Conservation (phyloP, 352 stramenopile species). For the Thalassiosira exigua region DNA sequence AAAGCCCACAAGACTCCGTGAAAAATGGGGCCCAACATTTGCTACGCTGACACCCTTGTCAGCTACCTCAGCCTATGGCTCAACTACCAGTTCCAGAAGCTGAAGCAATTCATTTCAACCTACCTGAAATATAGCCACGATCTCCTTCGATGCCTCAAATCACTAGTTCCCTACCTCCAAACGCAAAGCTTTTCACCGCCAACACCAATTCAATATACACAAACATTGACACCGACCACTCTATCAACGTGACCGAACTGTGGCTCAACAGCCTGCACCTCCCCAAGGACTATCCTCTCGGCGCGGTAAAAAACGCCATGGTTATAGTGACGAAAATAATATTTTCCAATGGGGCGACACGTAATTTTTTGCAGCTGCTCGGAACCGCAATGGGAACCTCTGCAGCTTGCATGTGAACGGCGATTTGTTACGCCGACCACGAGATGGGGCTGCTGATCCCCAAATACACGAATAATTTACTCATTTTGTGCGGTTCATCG, state of each 20-base stretch:
- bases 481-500: slow-evolving; percentile 37
- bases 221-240: too few relatives aligned
- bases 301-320: slow-evolving; percentile 36
- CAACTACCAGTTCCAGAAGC: too few relatives aligned
- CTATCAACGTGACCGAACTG: background rate
- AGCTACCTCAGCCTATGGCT: too few relatives aligned
- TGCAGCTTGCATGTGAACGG: slow-evolving; percentile 31
- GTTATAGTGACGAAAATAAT: slow-evolving; percentile 34
- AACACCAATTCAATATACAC: too few relatives aligned
- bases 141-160: too few relatives aligned
- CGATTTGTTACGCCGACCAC: slow-evolving; percentile 24
- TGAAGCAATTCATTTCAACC: too few relatives aligned
- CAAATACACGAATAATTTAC: slow-evolving; percentile 14
- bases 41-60: too few relatives aligned
- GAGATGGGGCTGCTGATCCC: slow-evolving; percentile 11
- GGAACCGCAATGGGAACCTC: slow-evolving; percentile 50
- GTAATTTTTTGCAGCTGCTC: slow-evolving; percentile 27
- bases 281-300: slow-evolving; percentile 11
- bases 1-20: too few relatives aligned
- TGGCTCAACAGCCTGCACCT: background rate
- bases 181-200: too few relatives aligned
- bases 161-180: too few relatives aligned
- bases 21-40: too few relatives aligned
- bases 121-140: too few relatives aligned
- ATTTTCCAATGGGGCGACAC: slow-evolving; percentile 41